Percentiles rank a stretch among this genome's conserved stretches.
These are phyloP conservation scores for Panaeolus cyanescens DNA, from an alignment of 768 basidiomycete species.

Conservation along the genomic window DNA sequence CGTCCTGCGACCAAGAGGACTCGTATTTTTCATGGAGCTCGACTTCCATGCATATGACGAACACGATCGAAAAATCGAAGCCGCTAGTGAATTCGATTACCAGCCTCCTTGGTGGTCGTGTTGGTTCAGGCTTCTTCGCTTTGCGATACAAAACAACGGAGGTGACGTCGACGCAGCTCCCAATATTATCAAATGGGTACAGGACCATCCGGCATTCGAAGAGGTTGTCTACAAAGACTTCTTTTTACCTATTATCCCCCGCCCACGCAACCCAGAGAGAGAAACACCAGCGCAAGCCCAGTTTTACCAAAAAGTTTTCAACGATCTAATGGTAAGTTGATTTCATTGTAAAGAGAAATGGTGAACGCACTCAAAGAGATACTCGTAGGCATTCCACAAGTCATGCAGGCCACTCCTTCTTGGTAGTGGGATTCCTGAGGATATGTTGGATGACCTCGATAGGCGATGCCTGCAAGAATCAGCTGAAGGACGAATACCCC, in stretches of 20 bases:
- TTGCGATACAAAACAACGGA: slow-evolving; percentile 58
- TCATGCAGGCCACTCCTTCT: slow-evolving; percentile 69
- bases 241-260: slow-evolving; percentile 62
- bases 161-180: slow-evolving; percentile 64
- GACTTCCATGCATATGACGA: slow-evolving; percentile 63
- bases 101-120: slow-evolving; percentile 58
- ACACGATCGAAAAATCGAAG: slow-evolving; percentile 45
- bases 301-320: slow-evolving; percentile 48
- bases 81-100: slow-evolving; percentile 37
- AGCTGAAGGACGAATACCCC: slow-evolving; percentile 40
- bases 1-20: slow-evolving; percentile 68
- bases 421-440: slow-evolving; percentile 56
- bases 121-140: slow-evolving; percentile 57
- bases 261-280: slow-evolving; percentile 34
- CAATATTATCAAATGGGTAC: slow-evolving; percentile 55
- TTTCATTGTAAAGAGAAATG: neutral
- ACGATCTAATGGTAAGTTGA: slow-evolving; percentile 55
- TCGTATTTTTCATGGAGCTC: slow-evolving; percentile 66
- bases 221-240: slow-evolving; percentile 56
- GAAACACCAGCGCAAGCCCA: slow-evolving; percentile 36
- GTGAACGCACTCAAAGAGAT: neutral
- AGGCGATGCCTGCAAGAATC: slow-evolving; percentile 52
- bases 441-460: slow-evolving; percentile 58
- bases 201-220: slow-evolving; percentile 57
- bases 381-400: slow-evolving; percentile 54